Evolutionary conservation across 441 rosid genomes (phyloP).

Genomic region (Eruca vesicaria): DNA sequence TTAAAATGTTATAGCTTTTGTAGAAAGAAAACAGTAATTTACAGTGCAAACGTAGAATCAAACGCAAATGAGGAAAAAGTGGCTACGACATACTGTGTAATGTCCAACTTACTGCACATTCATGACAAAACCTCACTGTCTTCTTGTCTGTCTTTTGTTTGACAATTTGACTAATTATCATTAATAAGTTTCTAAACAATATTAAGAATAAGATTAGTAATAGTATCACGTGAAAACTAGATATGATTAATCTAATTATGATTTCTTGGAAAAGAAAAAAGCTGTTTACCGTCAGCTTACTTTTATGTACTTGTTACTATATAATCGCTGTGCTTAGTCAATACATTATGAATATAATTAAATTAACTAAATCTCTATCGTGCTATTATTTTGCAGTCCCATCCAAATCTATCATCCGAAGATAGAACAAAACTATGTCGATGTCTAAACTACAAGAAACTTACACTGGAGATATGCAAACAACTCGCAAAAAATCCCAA

Average conservation of each 20-base stretch:
- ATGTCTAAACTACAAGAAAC: conserved; percentile 67
- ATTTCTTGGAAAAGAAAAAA: not conserved
- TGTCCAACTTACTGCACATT: conserved; percentile 4
- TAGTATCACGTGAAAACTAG: conserved; percentile 21
- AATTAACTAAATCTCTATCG: not conserved
- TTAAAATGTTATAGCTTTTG: not conserved
- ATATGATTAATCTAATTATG: not conserved
- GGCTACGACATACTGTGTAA: not conserved
- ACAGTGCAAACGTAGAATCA: not conserved
- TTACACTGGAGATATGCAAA: conserved; percentile 65
- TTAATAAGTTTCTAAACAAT: not conserved
- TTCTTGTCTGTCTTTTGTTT: conserved; percentile 15
- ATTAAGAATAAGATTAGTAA: conserved; percentile 17
- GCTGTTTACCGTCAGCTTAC: not conserved
- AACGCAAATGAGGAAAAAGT: not conserved
- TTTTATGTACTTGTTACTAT: not conserved
- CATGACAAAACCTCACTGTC: conserved; percentile 21
- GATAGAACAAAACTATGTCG: conserved; percentile 61
- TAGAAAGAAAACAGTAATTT: not conserved
- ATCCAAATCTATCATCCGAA: conserved; percentile 53
- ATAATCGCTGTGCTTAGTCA: not conserved
- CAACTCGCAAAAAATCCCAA: conserved; percentile 77
- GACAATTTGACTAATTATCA: conserved; percentile 1
- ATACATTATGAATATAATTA: not conserved
- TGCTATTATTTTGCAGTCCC: conserved; percentile 53